Evolutionary conservation across 768 basidiomycete species (phyloP).

Genomic region (Russula olivacea): DNA sequence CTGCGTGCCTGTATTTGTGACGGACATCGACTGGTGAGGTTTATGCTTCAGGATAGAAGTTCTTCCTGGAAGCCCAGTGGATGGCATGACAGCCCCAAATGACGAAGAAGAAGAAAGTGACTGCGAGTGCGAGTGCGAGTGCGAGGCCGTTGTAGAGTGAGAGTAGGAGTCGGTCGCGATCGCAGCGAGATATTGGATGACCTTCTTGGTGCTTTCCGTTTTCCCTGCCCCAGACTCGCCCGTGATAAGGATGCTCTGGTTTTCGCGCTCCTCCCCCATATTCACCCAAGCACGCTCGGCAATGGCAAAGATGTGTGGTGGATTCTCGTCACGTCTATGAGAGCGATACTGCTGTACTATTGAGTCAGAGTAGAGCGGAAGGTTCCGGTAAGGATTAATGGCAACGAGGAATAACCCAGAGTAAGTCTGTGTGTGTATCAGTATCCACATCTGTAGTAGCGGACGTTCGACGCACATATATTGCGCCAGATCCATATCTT

Average conservation of each 20-base stretch:
- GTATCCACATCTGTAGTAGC: slow-evolving; percentile 1
- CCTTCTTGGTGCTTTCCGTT: slow-evolving; percentile 98
- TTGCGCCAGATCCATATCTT: slow-evolving; percentile 85
- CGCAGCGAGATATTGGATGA: slow-evolving; percentile 97
- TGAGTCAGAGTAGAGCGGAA: slow-evolving; percentile 86
- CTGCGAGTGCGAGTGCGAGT: slow-evolving; percentile 66
- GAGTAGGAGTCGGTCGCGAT: slow-evolving; percentile 81
- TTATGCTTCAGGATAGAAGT: slow-evolving; percentile 41
- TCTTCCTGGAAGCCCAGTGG: slow-evolving; percentile 64
- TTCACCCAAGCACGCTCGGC: slow-evolving; percentile 98
- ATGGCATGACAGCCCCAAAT: slow-evolving; percentile 50
- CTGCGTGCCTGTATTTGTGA: slow-evolving; percentile 39
- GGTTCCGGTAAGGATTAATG: slow-evolving; percentile 91
- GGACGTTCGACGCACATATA: slow-evolving; percentile 63
- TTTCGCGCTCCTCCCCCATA: slow-evolving; percentile 96
- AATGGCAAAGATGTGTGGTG: slow-evolving; percentile 95
- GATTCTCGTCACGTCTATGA: slow-evolving; percentile 83
- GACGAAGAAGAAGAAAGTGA: slow-evolving; percentile 49
- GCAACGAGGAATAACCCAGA: slow-evolving; percentile 97
- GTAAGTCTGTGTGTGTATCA: slow-evolving; percentile 57
- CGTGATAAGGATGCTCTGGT: slow-evolving; percentile 98
- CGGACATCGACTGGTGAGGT: slow-evolving; percentile 48
- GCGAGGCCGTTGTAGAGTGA: slow-evolving; percentile 45
- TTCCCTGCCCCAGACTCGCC: slow-evolving; percentile 99
- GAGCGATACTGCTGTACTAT: slow-evolving; percentile 88